A percentile compares a stretch with the other conserved stretches of the same genome.
Conservation (phyloP, 2,329 filamentous ascomycete species). For the Monosporascus sp. region DNA sequence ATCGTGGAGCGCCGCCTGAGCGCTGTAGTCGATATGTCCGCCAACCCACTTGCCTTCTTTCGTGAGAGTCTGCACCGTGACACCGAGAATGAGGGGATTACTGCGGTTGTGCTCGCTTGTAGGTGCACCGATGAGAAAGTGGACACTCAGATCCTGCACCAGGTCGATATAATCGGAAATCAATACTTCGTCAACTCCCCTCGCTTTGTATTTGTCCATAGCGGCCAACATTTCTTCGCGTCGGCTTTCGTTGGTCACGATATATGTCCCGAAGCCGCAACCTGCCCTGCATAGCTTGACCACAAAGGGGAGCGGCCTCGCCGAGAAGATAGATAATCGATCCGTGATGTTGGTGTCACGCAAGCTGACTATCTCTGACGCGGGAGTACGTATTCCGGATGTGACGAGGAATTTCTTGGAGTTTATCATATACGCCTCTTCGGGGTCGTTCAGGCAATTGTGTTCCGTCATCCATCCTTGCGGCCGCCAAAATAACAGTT, state of each 20-base stretch:
- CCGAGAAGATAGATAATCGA: slow-evolving; percentile 2
- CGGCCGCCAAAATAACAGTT: slow-evolving; percentile 18
- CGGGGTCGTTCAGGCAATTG: slow-evolving; percentile 14
- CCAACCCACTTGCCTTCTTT: slow-evolving; percentile 15
- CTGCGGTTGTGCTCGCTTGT: slow-evolving; percentile 9
- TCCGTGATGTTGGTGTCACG: slow-evolving; percentile 4
- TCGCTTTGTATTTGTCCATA: slow-evolving; percentile 9
- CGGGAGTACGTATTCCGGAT: slow-evolving; percentile 15
- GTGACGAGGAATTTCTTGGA: slow-evolving; percentile 17
- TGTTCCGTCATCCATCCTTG: slow-evolving; percentile 18
- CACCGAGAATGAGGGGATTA: slow-evolving; percentile 14
- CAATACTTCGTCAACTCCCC: slow-evolving; percentile 14
- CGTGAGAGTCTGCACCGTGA: slow-evolving; percentile 18
- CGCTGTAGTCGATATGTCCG: slow-evolving; percentile 17
- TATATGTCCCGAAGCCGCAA: slow-evolving; percentile 19
- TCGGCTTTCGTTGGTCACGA: slow-evolving; percentile 11
- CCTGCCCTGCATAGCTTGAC: slow-evolving; percentile 19
- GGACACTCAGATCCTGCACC: slow-evolving; percentile 16
- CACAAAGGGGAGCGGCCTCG: slow-evolving; percentile 14
- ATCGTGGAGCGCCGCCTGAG: slow-evolving; percentile 7
- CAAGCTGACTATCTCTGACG: slow-evolving; percentile 7
- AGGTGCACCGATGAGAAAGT: slow-evolving; percentile 16
- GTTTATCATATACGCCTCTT: slow-evolving; percentile 17
- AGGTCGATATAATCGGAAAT: slow-evolving; percentile 15
- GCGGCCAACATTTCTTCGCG: slow-evolving; percentile 5